Base-by-base conservation (phyloP, 768 basidiomycete genomes). In the Lactarius trivialis region DNA sequence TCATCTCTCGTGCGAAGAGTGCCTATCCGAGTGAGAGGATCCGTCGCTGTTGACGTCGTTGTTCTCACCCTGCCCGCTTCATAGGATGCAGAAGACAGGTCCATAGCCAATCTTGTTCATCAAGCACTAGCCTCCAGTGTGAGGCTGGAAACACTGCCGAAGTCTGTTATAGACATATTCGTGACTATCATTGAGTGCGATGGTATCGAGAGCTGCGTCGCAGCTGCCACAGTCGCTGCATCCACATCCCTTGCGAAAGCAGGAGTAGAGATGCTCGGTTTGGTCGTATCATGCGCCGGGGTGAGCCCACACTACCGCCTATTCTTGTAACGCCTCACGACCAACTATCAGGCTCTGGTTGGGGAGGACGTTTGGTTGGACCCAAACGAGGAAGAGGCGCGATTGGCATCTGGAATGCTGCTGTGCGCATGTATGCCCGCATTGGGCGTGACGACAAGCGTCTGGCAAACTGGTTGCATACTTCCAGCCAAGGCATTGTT, bases 71-170 rank as follows among this genome's bases (percentile, higher is more conserved):
- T 39, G 33, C 56, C 26, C n/a, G 7, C 17, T 60, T 63, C 68
- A 12, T 71, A 98, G 96, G 96, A 98, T 71, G 92, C 93, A 8
- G 97, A 99, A 76, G 93, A 98, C 67, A 80, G 91, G 54, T 85
- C 91, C 1, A 77, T 98, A 36, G 86, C 91, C 0, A 81, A 86
- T 49, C 83, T 90, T 21, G 85, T 99, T 33, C 85, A 91, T 58
- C 95, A 97, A 73, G 85, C 93, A 2, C 79, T 99, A 19, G 74
- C 85, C 1, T 85, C 97, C 0, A 84, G 94, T 7, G 82, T 98
- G 12, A 84, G 93, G 45, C 80, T 98, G 45, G 93, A 96, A 69
- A 79, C 89, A 1, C 79, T 97, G n/a, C 96, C 97, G 17, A 99
- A 99, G 72, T 90, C 93, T 0, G 87, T 88, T 9, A 85, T 98